These are phyloP conservation scores for Nigrograna mackinnonii DNA, from an alignment of 2,329 filamentous ascomycete genomes.

Conservation along the genomic window DNA sequence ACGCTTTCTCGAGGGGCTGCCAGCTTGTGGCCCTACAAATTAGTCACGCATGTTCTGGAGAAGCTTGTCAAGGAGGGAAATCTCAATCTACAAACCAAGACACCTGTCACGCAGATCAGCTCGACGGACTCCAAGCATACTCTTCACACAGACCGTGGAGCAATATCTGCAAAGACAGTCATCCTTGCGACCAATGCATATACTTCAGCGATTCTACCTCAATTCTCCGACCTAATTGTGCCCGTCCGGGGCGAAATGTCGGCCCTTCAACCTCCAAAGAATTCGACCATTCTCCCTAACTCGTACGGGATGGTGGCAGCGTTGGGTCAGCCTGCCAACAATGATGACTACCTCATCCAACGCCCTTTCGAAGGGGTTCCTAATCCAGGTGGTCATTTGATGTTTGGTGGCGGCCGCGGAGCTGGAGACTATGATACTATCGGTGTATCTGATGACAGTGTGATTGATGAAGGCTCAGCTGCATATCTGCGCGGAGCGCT, in stretches of 20 bases:
- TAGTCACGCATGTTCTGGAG: conserved; percentile 73
- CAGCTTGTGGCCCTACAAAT: conserved; percentile 81
- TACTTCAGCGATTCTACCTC: conserved; percentile 73
- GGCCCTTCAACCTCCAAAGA: conserved; percentile 62
- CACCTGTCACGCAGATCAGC: conserved; percentile 57
- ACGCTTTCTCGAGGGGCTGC: conserved; percentile 68
- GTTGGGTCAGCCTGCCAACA: conserved; percentile 48
- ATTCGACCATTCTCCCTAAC: conserved; percentile 52
- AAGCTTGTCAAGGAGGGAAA: conserved; percentile 51
- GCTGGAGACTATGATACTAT: conserved; percentile 50
- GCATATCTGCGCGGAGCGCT: conserved; percentile 57
- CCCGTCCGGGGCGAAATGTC: conserved; percentile 77
- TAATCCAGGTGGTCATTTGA: conserved; percentile 58
- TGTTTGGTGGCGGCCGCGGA: conserved; percentile 73
- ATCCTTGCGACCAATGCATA: conserved; percentile 85
- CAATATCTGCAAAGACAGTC: conserved; percentile 64
- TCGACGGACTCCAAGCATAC: conserved; percentile 53
- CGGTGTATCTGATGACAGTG: conserved; percentile 63
- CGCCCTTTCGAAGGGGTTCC: conserved; percentile 54
- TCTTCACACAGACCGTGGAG: conserved; percentile 71
- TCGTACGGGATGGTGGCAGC: conserved; percentile 68
- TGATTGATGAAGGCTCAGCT: conserved; percentile 60
- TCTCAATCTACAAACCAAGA: conserved; percentile 77
- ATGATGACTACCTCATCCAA: conserved; percentile 76
- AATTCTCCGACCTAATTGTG: conserved; percentile 71